Percentiles rank a stretch among this genome's conserved stretches.
Conservation (phyloP, 352 stramenopile genomes). For the Phytophthora idaei region DNA sequence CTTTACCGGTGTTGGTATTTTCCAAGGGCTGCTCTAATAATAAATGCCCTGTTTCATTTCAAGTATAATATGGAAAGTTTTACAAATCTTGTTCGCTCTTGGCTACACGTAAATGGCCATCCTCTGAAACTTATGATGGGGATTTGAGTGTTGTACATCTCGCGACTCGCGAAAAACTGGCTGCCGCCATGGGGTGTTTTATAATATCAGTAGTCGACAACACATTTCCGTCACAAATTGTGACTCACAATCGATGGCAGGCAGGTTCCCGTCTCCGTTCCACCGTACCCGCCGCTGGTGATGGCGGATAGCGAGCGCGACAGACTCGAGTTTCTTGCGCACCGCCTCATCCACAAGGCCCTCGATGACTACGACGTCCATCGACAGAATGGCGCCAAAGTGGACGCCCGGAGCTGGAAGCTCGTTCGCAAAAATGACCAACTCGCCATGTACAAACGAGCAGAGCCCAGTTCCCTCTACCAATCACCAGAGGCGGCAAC, state of each 20-base stretch:
- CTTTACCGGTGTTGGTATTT: too few species aligned
- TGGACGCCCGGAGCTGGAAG: slow-evolving; percentile 39
- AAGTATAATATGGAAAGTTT: too few species aligned
- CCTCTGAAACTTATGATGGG: slow-evolving; percentile 20
- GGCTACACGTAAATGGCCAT: slow-evolving; percentile 9
- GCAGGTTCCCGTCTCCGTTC: slow-evolving; percentile 28
- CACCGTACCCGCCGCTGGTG: slow-evolving; percentile 34
- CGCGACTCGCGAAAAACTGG: slow-evolving; percentile 31
- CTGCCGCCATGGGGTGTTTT: slow-evolving; percentile 8
- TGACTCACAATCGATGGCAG: slow-evolving; percentile 24
- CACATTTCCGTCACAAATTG: too few species aligned
- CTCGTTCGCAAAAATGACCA: slow-evolving; percentile 37
- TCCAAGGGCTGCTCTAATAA: too few species aligned
- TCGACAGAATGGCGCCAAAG: slow-evolving; percentile 14
- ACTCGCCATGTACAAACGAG: slow-evolving; percentile 38
- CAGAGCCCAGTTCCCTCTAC: slow-evolving; percentile 15
- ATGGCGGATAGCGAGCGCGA: slow-evolving; percentile 37
- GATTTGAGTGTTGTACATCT: slow-evolving; percentile 26
- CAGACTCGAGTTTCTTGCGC: slow-evolving; percentile 38
- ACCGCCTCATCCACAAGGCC: slow-evolving; percentile 37
- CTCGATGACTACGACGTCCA: slow-evolving; percentile 40
- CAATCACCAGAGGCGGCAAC: slow-evolving; percentile 11
- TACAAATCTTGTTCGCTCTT: slow-evolving; percentile 14
- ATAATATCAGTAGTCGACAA: neutral
- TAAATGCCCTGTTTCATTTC: too few species aligned